Conservation (phyloP, 2,329 filamentous ascomycete species). For the Hypoxylon sp. region DNA sequence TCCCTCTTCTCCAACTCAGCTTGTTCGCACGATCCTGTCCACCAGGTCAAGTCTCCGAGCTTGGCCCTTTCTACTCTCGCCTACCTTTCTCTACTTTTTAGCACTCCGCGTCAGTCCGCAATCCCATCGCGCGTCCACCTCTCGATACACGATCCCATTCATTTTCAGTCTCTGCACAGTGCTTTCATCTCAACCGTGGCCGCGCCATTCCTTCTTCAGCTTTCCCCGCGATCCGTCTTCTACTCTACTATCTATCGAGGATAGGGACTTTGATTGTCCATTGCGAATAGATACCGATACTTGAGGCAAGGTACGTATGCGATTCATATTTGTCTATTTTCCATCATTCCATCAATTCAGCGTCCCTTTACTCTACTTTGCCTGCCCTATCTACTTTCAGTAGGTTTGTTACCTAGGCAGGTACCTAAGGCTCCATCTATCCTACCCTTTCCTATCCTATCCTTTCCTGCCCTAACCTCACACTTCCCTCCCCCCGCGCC, state of each 20-base stretch:
- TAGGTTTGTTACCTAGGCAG: no score
- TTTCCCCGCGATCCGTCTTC: background rate
- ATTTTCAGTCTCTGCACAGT: background rate
- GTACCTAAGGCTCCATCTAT: no score
- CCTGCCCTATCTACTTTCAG: no score
- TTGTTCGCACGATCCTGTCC: background rate
- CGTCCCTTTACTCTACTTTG: no score
- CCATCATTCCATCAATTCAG: no score
- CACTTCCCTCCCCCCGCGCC: no score
- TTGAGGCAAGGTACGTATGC: no score
- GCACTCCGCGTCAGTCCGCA: background rate
- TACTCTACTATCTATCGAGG: background rate
- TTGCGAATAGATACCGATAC: background rate
- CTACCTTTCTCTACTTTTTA: background rate
- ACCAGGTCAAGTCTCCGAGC: background rate
- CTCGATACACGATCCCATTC: background rate
- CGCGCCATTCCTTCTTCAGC: background rate
- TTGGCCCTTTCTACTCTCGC: background rate
- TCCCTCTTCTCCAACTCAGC: background rate
- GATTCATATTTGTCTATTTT: no score
- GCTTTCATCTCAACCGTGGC: background rate
- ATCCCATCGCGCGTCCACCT: background rate
- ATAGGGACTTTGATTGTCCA: background rate
- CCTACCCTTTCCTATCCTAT: no score
- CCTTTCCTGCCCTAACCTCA: no score